Evolutionary conservation across 2,329 filamentous ascomycete genomes (phyloP).

Genomic region (Epichloe bromicola): DNA sequence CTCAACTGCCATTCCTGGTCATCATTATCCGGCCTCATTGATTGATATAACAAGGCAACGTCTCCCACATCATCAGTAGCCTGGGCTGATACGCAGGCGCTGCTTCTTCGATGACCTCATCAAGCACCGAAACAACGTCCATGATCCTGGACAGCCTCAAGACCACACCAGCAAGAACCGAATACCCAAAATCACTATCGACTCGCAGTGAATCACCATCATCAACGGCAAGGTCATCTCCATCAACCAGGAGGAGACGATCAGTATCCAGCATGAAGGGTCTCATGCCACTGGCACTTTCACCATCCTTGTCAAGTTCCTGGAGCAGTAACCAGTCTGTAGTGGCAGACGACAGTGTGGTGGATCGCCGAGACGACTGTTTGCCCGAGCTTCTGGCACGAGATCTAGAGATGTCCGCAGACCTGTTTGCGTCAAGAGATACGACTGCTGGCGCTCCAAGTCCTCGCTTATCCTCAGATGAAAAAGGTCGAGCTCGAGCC

Average conservation of each 20-base stretch:
- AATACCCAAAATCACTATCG: background rate
- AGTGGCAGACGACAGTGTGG: conserved; percentile 15
- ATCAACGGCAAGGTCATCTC: conserved; percentile 9
- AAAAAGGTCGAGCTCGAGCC: conserved; percentile 9
- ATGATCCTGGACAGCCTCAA: conserved; percentile 2
- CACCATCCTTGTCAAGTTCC: conserved; percentile 14
- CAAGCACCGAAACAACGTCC: conserved; percentile 2
- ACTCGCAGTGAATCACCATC: conserved; percentile 3
- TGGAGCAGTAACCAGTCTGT: conserved; percentile 8
- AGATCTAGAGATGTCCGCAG: conserved; percentile 36
- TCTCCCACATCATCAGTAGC: conserved; percentile 1
- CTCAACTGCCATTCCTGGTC: background rate
- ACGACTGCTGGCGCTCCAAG: conserved; percentile 39
- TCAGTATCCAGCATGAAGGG: conserved; percentile 28
- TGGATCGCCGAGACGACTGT: conserved; percentile 27
- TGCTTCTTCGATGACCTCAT: conserved; percentile 4
- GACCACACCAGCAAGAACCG: background rate
- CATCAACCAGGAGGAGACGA: conserved; percentile 15
- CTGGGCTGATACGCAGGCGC: conserved; percentile 4
- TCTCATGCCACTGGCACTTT: conserved; percentile 24
- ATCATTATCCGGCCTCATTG: background rate
- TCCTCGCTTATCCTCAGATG: conserved; percentile 20
- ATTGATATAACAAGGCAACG: conserved; percentile 5
- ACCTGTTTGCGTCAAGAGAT: conserved; percentile 34
- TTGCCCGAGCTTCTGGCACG: conserved; percentile 43